These are phyloP conservation scores for Blastobotrys niveus DNA, from an alignment of 1,139 yeast species.

Conservation along the genomic window DNA sequence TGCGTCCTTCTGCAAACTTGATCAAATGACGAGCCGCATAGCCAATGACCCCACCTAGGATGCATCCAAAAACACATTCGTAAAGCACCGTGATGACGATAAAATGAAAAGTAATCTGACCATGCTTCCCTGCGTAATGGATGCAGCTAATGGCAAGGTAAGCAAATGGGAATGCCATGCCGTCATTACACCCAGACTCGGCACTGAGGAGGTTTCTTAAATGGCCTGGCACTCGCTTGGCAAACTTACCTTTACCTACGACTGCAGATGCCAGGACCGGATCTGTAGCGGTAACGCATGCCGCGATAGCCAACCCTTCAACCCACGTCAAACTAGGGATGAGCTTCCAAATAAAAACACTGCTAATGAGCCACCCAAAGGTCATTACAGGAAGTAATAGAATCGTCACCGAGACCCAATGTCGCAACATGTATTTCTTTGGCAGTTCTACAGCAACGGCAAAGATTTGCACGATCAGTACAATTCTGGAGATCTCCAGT, in stretches of 20 bases:
- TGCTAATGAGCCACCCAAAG: conserved; percentile 84
- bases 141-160: conserved; percentile 61
- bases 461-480: conserved; percentile 86
- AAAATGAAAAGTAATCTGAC: conserved; percentile 79
- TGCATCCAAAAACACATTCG: conserved; percentile 80
- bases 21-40: conserved; percentile 66
- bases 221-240: conserved; percentile 96
- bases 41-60: conserved; percentile 77
- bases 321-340: conserved; percentile 79
- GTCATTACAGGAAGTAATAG: conserved; percentile 91
- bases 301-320: conserved; percentile 73
- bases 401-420: conserved; percentile 77
- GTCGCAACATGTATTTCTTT: conserved; percentile 82
- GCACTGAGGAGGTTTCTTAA: conserved; percentile 83
- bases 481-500: conserved; percentile 80
- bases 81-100: conserved; percentile 71
- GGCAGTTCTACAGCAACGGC: conserved; percentile 98
- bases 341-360: conserved; percentile 75
- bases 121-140: conserved; percentile 57
- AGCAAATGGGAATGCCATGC: conserved; percentile 96
- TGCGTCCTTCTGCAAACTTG: conserved; percentile 67
- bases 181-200: conserved; percentile 96
- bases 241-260: conserved; percentile 95
- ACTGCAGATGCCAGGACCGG: conserved; percentile 98
- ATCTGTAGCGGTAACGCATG: conserved; percentile 96